These are phyloP conservation scores for Chaetoceros tenuissimus DNA, from an alignment of 108 stramenopile species.

Conservation along the genomic window DNA sequence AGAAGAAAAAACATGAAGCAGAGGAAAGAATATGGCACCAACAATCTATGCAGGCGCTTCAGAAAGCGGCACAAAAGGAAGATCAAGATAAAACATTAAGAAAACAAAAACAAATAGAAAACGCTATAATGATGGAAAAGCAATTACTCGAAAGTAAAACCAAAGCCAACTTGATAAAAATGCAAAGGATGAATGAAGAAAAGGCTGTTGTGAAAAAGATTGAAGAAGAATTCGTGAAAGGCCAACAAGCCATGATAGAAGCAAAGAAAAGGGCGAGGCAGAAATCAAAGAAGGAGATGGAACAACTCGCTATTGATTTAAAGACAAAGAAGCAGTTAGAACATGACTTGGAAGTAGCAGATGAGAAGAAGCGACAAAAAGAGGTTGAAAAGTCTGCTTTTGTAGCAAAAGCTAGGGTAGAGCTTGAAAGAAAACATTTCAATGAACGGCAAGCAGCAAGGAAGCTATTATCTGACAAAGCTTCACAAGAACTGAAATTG, in stretches of 20 bases:
- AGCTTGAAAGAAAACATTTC: constrained; percentile 45
- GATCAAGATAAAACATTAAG: constrained; percentile 17
- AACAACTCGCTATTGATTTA: constrained; percentile 15
- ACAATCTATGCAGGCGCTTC: constrained; percentile 16
- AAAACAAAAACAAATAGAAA: constrained; percentile 10
- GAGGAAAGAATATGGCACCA: constrained; percentile 27
- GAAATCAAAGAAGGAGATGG: constrained; percentile 29
- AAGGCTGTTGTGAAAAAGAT: constrained; percentile 28
- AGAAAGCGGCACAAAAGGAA: constrained; percentile 6
- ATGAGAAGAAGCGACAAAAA: constrained; percentile 28
- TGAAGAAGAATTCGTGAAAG: constrained; percentile 20
- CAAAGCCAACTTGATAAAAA: constrained; percentile 6
- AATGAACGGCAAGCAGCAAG: constrained; percentile 36
- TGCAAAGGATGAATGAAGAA: constrained; percentile 22
- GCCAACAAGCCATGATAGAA: constrained; percentile 6
- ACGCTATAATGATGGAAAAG: constrained; percentile 18
- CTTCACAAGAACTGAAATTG: constrained; percentile 44
- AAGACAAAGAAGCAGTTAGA: constrained; percentile 19
- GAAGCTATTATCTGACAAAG: constrained; percentile 47
- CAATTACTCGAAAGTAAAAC: constrained; percentile 26
- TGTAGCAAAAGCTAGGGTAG: constrained; percentile 35
- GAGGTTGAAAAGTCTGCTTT: constrained; percentile 38
- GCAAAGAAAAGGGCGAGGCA: constrained; percentile 16
- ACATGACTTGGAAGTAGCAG: constrained; percentile 20
- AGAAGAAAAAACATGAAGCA: constrained; percentile 7